Evolutionary conservation across 73 alveolate genomes (phyloP), one percentile per base, ranked within the genome.

Genomic region (Paramecium caudatum): DNA sequence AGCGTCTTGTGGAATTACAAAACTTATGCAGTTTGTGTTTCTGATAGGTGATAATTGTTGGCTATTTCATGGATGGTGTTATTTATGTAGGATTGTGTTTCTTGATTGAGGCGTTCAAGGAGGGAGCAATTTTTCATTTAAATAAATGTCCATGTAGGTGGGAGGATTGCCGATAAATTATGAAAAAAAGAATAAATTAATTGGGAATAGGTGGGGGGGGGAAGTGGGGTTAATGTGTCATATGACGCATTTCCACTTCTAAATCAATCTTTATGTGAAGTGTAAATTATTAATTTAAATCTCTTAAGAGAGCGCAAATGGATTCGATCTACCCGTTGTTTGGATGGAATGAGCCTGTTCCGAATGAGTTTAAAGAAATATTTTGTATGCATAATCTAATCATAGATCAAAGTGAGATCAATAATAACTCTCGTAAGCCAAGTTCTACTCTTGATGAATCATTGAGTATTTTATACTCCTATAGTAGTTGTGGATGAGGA

Each of bases 311-410:
- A 25, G 16, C 10, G 10, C 27, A 65, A 25, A 65, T 65, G 83
- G 17, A 46, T 33, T 46, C 27, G 15, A 30, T 65, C 36, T 65
- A 65, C 15, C 83, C 83, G 7, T 65, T 65, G 16, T 65, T 65
- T 27, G 83, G 83, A 65, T 65, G 50, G 50, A 23, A 65, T 32
- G 83, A 36, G 16, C 83, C 83, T 74, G 88, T 74, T 45, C 88
- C 88, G 39, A 74, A 36, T 12, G 88, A 74, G 16, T 74, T 74
- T 27, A 74, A 74, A 74, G 39, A 41, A 41, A 37, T 74, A 4
- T 74, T 74, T 34, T 7, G 43, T 4, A n/a, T n/a, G n/a, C n/a
- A n/a, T n/a, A n/a, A n/a, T n/a, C n/a, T n/a, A n/a, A 10, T 23
- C 3, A 55, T 27, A 21, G 46, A 19, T 10, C 80, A 37, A 55